Evolutionary conservation across 345 rosid species (phyloP).

Genomic region (Eucalyptus paniculata): DNA sequence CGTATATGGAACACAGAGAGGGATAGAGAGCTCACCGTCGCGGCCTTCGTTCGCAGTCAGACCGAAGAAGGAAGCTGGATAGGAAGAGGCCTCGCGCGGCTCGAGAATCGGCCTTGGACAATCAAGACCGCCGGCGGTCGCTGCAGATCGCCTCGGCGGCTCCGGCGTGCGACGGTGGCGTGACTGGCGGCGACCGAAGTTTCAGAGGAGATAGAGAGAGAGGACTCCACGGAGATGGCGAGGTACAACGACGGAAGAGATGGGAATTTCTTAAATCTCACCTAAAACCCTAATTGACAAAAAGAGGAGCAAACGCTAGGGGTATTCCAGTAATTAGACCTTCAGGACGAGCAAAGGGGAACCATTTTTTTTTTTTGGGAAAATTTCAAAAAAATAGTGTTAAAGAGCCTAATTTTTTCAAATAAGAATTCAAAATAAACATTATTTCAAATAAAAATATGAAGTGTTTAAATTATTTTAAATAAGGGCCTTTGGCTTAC

Average conservation of each 20-base stretch:
- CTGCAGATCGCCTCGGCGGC: neutral
- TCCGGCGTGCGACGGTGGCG: neutral
- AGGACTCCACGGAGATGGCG: neutral
- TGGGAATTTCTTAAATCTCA: neutral
- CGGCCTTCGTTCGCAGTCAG: neutral
- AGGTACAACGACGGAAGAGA: neutral
- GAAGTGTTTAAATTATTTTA: too few species aligned
- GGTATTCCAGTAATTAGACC: neutral
- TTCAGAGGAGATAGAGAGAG: neutral
- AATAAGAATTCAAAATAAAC: accelerated
- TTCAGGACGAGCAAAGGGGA: neutral
- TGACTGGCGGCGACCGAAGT: neutral
- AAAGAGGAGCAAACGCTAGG: neutral
- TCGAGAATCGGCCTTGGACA: neutral
- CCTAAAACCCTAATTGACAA: neutral
- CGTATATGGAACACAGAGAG: neutral
- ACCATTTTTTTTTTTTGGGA: too few species aligned
- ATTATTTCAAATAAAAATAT: too few species aligned
- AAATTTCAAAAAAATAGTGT: too few species aligned
- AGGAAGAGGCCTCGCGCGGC: neutral
- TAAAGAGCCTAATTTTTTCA: too few species aligned
- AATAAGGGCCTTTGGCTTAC: accelerated
- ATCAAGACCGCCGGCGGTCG: neutral
- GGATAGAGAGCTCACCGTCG: neutral
- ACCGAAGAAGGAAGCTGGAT: neutral